phyloP scores from a whole-genome alignment of 2,329 filamentous ascomycete species.

The Botryotinia convoluta region DNA sequence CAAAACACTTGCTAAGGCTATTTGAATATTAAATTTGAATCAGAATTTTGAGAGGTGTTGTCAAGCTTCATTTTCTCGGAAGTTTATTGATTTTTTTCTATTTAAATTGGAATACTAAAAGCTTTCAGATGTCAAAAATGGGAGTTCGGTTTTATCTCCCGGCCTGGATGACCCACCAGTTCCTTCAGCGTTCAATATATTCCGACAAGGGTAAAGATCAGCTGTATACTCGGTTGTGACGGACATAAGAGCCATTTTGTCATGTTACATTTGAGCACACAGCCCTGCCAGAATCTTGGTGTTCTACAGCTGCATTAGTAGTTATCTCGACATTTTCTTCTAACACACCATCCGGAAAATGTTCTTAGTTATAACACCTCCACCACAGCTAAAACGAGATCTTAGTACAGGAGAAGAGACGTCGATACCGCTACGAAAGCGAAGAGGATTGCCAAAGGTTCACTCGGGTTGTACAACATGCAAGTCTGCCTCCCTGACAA shows the following conservation, averaged over 20 bases:
- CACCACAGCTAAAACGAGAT: neutral
- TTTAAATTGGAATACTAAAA: neutral
- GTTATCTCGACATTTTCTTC: neutral
- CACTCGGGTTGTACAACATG: slow-evolving; percentile 14
- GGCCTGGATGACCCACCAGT: neutral
- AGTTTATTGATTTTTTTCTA: neutral
- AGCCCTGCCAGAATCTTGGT: neutral
- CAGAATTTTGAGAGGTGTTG: neutral
- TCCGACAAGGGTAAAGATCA: neutral
- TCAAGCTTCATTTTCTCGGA: neutral
- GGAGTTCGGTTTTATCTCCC: neutral
- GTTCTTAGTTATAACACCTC: slow-evolving; percentile 12
- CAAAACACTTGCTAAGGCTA: neutral
- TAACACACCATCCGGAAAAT: neutral
- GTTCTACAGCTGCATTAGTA: neutral
- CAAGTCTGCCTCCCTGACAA: slow-evolving; percentile 11
- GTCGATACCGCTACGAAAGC: neutral
- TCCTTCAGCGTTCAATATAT: neutral
- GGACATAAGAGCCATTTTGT: neutral
- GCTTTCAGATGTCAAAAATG: neutral
- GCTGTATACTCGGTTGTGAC: neutral
- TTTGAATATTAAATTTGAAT: neutral
- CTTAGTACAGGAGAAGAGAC: neutral
- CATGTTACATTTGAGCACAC: neutral
- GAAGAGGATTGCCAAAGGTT: slow-evolving; percentile 14